phyloP scores from a whole-genome alignment of 2,329 filamentous ascomycete genomes.

The Scorias spongiosa region DNA sequence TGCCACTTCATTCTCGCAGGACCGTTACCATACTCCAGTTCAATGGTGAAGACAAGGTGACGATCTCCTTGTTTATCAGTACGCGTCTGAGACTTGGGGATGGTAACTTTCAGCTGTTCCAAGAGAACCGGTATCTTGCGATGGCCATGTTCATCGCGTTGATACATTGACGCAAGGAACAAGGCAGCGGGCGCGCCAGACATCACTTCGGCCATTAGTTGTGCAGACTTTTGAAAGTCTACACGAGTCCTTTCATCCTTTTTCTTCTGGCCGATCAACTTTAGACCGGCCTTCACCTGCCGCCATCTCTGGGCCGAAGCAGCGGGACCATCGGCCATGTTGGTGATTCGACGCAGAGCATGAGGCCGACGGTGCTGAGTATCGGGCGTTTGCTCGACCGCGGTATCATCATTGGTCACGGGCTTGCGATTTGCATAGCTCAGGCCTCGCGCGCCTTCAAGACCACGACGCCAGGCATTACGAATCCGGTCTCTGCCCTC shows the following conservation, averaged over 20 bases:
- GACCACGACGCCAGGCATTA: constrained; percentile 30
- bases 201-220: constrained; percentile 86
- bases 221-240: constrained; percentile 88
- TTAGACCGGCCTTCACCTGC: constrained; percentile 79
- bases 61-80: constrained; percentile 45
- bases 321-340: constrained; percentile 26
- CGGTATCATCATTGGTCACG: constrained; percentile 6
- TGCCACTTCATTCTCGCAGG: constrained; percentile 95
- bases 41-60: constrained; percentile 78
- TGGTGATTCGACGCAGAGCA: constrained; percentile 32
- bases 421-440: constrained; percentile 25
- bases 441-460: constrained; percentile 32
- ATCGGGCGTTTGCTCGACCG: constrained; percentile 12
- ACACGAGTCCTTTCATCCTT: constrained; percentile 73
- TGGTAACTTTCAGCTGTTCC: constrained; percentile 80
- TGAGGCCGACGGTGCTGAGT: constrained; percentile 23
- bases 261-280: constrained; percentile 61
- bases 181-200: constrained; percentile 86
- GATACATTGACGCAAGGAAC: constrained; percentile 94
- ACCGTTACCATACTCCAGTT: constrained; percentile 90
- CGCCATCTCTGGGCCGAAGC: constrained; percentile 67
- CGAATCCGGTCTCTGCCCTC: constrained; percentile 34
- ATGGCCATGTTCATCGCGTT: constrained; percentile 89
- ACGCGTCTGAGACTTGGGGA: constrained; percentile 62
- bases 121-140: constrained; percentile 87